Conservation (phyloP, 1,284 basidiomycete species). For the Leccinum subrobustum region DNA sequence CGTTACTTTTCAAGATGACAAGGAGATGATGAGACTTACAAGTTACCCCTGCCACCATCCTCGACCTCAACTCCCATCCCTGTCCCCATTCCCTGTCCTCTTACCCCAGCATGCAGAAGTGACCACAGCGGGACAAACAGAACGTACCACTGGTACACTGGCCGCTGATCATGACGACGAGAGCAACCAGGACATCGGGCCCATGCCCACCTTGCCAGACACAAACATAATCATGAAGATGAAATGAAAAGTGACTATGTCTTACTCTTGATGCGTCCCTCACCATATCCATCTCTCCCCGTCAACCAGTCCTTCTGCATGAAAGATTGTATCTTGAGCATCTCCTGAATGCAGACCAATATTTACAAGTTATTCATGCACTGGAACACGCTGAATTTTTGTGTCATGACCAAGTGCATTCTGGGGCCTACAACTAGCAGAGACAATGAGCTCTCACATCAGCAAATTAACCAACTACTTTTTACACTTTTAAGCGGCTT, state of each 20-base stretch:
- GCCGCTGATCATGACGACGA: constrained; percentile 37
- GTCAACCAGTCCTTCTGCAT: constrained; percentile 59
- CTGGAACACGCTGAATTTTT: constrained; percentile 90
- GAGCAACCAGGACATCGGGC: constrained; percentile 69
- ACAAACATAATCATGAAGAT: constrained; percentile 50
- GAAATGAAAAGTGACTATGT: constrained; percentile 64
- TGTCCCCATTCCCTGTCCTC: no score
- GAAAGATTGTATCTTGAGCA: constrained; percentile 89
- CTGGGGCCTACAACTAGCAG: not conserved
- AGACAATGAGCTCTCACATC: not conserved
- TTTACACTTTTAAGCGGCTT: no score
- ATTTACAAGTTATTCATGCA: constrained; percentile 99
- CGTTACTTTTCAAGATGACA: no score
- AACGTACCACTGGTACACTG: not conserved
- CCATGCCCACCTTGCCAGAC: constrained; percentile 67
- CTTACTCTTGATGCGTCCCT: constrained; percentile 35
- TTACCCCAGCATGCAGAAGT: no score
- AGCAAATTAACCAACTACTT: no score
- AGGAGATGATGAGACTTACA: no score
- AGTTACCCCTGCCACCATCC: no score
- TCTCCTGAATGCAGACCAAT: constrained; percentile 89
- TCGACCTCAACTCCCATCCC: no score
- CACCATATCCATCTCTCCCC: constrained; percentile 22
- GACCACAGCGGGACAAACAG: constrained; percentile 38
- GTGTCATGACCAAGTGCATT: constrained; percentile 77